Evolutionary conservation across 2,329 filamentous ascomycete species (phyloP), one percentile per base, ranked within the genome.

Genomic region (Penicillium sp.): DNA sequence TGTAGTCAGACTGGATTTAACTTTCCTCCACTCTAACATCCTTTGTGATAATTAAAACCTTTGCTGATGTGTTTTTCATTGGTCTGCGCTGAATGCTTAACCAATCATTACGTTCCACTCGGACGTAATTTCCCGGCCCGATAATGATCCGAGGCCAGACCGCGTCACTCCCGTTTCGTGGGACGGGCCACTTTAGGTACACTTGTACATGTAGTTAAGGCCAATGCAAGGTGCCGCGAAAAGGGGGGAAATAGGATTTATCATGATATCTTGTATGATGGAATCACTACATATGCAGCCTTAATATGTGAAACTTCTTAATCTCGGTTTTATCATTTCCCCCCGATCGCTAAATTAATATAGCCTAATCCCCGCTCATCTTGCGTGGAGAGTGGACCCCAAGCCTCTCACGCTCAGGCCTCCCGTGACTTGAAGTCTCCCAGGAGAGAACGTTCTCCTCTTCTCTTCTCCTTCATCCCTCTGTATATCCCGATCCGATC

Each of bases 101-200:
- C 29, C 29, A 31, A 31, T 31, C 29, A 31, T 31, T 11, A 14
- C 2, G 29, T 15, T 31, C 29, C 29, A 31, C 29, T 15, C 29
- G 14, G 29, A 15, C 29, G 29, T 52, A 56, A 60, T 60, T 50
- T 60, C 58, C 56, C 56, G 58, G 58, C 5, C 53, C 56, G 53
- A 54, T 15, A 8, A 27, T 58, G 18, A 50, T 60, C 58, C 58
- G 56, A 56, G 53, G 53, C 58, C 42, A 60, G 58, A 60, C 58
- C 52, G n/a, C 15, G 26, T 46, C 9, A 35, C 3, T 18, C 14
- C n/a, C n/a, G n/a, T n/a, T n/a, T n/a, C 23, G 27, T 15, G 23
- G 45, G 18, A 25, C n/a, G 29, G 14, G 45, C 15, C 18, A 26
- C 12, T 15, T 33, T 18, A 29, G 26, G 22, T 18, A 23, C n/a